These are phyloP conservation scores for Rhododendron mucronatum DNA, from an alignment of 148 eudicot species.

Conservation along the genomic window DNA sequence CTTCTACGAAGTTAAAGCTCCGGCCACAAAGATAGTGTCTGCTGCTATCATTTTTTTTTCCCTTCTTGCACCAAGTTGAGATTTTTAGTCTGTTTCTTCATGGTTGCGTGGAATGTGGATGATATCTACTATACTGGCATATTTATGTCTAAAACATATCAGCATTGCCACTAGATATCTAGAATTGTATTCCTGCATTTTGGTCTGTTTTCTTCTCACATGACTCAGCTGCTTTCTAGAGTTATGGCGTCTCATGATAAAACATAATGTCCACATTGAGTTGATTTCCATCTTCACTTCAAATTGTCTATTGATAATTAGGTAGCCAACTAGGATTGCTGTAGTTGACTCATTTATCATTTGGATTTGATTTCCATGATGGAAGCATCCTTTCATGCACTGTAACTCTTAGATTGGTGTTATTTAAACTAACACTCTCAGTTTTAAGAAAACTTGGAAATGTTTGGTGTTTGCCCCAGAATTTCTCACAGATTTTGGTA, in stretches of 20 bases:
- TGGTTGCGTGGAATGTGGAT: not conserved
- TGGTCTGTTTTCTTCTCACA: not conserved
- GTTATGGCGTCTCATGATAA: not conserved
- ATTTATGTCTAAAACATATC: not conserved
- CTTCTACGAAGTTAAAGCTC: not conserved
- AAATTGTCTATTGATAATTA: not conserved
- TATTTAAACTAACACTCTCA: not conserved
- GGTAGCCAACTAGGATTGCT: not conserved
- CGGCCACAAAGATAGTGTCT: not conserved
- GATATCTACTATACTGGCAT: not conserved
- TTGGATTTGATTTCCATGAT: not conserved
- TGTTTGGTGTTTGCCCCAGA: not conserved
- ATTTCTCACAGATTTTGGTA: conserved; percentile 2
- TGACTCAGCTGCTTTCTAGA: not conserved
- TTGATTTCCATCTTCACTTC: not conserved
- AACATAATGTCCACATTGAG: not conserved
- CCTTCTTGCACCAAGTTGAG: not conserved
- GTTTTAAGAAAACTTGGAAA: not conserved
- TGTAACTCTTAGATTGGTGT: not conserved
- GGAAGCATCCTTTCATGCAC: not conserved
- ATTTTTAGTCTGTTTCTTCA: not conserved
- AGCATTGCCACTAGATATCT: not conserved
- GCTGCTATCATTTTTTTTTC: not conserved
- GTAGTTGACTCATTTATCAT: not conserved
- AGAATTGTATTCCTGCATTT: not conserved